Percentiles rank a stretch among this genome's conserved stretches.
phyloP scores from a whole-genome alignment of 1,139 yeast genomes.

The Lodderomyces theae region DNA sequence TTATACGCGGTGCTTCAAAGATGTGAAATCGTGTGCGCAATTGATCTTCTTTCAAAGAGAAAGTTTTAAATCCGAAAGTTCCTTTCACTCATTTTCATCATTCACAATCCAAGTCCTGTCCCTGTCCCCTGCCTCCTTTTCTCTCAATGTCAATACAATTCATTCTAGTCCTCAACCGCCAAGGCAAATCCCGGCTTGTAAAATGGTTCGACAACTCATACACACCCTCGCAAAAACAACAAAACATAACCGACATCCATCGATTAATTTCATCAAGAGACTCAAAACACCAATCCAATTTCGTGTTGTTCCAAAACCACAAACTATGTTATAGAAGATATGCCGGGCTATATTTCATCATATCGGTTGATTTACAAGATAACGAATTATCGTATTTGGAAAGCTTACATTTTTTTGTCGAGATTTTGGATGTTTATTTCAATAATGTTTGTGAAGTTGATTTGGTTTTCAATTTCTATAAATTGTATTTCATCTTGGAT shows the following conservation, averaged over 20 bases:
- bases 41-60: too few species aligned
- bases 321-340: slow-evolving; percentile 85
- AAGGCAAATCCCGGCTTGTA: slow-evolving; percentile 86
- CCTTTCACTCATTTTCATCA: too few species aligned
- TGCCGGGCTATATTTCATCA: slow-evolving; percentile 86
- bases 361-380: slow-evolving; percentile 72
- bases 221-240: slow-evolving; percentile 48
- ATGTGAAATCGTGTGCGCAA: too few species aligned
- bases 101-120: neutral
- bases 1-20: too few species aligned
- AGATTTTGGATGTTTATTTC: slow-evolving; percentile 80
- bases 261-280: slow-evolving; percentile 79
- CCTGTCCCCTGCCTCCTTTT: neutral
- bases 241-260: slow-evolving; percentile 69
- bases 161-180: slow-evolving; percentile 79
- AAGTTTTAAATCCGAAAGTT: too few species aligned
- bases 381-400: slow-evolving; percentile 82
- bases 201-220: slow-evolving; percentile 63
- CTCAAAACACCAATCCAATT: slow-evolving; percentile 77
- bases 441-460: slow-evolving; percentile 94
- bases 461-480: slow-evolving; percentile 76
- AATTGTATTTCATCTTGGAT: slow-evolving; percentile 67
- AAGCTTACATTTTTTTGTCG: slow-evolving; percentile 84
- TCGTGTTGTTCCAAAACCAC: slow-evolving; percentile 53
- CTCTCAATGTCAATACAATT: slow-evolving; percentile 68